Conservation (phyloP, 2,329 filamentous ascomycete genomes). For the Pleurostoma richardsiae region DNA sequence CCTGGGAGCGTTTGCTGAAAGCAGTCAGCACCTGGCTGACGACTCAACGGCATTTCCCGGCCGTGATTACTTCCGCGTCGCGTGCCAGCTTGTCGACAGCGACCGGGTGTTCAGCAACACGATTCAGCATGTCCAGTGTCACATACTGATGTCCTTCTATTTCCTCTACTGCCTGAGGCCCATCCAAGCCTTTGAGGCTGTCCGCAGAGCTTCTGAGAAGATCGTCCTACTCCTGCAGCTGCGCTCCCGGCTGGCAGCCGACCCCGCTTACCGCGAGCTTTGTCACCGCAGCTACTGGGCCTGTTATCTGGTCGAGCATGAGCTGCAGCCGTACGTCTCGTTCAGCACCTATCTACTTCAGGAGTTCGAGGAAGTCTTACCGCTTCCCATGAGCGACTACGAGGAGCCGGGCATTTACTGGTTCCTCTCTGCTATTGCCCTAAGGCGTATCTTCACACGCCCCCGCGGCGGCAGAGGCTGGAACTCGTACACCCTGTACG, state of each 20-base stretch:
- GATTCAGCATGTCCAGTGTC: conserved; percentile 9
- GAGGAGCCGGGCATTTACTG: conserved; percentile 14
- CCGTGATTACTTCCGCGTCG: conserved; percentile 9
- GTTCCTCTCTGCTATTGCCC: conserved; percentile 13
- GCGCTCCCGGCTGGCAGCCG: not conserved
- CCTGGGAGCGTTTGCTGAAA: conserved; percentile 5
- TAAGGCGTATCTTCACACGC: conserved; percentile 12
- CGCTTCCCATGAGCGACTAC: conserved; percentile 10
- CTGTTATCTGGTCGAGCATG: conserved; percentile 16
- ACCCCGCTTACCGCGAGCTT: conserved; percentile 7
- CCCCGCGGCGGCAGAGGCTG: conserved; percentile 8
- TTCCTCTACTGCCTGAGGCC: conserved; percentile 11
- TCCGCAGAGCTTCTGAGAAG: conserved; percentile 7
- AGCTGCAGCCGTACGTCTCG: conserved; percentile 12
- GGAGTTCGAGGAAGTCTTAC: conserved; percentile 8
- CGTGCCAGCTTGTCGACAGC: conserved; percentile 5
- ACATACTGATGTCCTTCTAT: conserved; percentile 11
- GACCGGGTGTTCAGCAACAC: conserved; percentile 3
- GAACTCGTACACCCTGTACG: conserved; percentile 10
- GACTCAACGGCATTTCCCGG: conserved; percentile 4
- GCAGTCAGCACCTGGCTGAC: conserved; percentile 4
- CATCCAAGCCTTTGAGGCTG: conserved; percentile 11
- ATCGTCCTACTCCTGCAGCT: conserved; percentile 6
- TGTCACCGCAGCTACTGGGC: conserved; percentile 14
- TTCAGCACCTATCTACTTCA: conserved; percentile 12